Evolutionary conservation across 371 early-diverging fungal genomes (phyloP).

Genomic region (Rhizopus delemar): DNA sequence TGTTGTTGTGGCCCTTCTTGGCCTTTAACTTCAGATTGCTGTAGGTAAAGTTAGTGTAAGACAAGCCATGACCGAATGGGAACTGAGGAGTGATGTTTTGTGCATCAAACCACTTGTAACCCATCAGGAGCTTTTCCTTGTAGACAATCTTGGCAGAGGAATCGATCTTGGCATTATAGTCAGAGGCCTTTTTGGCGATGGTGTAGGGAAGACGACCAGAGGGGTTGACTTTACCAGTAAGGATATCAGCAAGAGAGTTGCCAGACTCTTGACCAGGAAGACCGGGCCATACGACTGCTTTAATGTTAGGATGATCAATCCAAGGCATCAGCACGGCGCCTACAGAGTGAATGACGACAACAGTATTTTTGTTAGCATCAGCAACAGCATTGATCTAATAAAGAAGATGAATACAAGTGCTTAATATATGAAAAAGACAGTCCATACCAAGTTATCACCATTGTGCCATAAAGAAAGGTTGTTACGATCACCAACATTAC

Average conservation of each 20-base stretch:
- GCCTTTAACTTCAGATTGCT: conserved; percentile 15
- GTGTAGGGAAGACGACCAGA: conserved; percentile 62
- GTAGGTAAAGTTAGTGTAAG: conserved; percentile 59
- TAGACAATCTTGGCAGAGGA: conserved; percentile 33
- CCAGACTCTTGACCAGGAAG: conserved; percentile 59
- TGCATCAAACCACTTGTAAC: conserved; percentile 56
- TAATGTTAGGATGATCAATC: conserved; percentile 54
- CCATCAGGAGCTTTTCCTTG: conserved; percentile 52
- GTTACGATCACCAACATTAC: conserved; percentile 53
- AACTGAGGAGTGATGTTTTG: conserved; percentile 49
- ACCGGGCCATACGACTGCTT: conserved; percentile 53
- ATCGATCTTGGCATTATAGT: conserved; percentile 27
- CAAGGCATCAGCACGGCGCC: conserved; percentile 59
- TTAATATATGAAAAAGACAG: too few species aligned
- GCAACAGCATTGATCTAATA: conserved; percentile 52
- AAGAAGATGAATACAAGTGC: background rate
- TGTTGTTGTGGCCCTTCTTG: background rate
- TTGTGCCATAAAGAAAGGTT: conserved; percentile 55
- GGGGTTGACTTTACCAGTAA: conserved; percentile 61
- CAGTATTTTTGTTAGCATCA: conserved; percentile 46
- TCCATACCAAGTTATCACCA: conserved; percentile 52
- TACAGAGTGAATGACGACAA: conserved; percentile 59
- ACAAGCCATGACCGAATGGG: conserved; percentile 61
- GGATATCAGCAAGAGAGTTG: conserved; percentile 56
- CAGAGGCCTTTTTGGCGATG: conserved; percentile 33